Evolutionary conservation across 805 yeast genomes (phyloP).

Genomic region (Diddensiella santjacobensis): DNA sequence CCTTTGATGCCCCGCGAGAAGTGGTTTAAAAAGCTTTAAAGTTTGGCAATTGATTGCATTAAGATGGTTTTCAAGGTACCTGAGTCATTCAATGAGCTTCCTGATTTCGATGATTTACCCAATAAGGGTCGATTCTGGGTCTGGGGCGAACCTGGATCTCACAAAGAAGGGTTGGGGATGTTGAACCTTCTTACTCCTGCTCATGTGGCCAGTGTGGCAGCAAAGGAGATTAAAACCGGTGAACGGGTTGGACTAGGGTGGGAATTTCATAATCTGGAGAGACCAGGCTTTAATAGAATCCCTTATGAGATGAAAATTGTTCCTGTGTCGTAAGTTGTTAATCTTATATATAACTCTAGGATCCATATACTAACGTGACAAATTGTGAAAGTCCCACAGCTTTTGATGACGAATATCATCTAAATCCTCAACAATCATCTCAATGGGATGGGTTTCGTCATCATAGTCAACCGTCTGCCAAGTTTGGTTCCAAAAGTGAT

Average conservation of each 20-base stretch:
- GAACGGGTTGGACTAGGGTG: constrained; percentile 24
- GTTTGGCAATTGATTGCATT: too few species aligned
- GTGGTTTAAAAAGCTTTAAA: too few species aligned
- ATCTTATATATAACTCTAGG: too few species aligned
- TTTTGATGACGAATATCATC: constrained; percentile 25
- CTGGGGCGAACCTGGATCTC: constrained; percentile 29
- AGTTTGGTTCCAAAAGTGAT: constrained; percentile 9
- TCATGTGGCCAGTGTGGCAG: constrained; percentile 22
- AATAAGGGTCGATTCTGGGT: constrained; percentile 28
- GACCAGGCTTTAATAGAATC: constrained; percentile 20
- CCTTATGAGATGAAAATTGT: not conserved
- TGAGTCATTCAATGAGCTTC: constrained; percentile 14
- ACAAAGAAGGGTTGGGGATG: constrained; percentile 18
- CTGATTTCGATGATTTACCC: constrained; percentile 24
- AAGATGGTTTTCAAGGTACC: not conserved
- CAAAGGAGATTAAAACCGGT: constrained; percentile 24
- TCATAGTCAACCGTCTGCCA: not conserved
- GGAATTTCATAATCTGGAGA: constrained; percentile 22
- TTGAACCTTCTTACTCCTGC: constrained; percentile 13
- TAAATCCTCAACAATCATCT: constrained; percentile 1
- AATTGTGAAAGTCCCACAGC: not conserved
- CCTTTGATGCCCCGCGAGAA: too few species aligned
- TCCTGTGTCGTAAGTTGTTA: not conserved
- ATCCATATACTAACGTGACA: too few species aligned
- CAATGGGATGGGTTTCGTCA: constrained; percentile 10